Percentiles rank a stretch among this genome's conserved stretches.
Conservation (phyloP, 139 green algal genomes). For the Trebouxia sp. region DNA sequence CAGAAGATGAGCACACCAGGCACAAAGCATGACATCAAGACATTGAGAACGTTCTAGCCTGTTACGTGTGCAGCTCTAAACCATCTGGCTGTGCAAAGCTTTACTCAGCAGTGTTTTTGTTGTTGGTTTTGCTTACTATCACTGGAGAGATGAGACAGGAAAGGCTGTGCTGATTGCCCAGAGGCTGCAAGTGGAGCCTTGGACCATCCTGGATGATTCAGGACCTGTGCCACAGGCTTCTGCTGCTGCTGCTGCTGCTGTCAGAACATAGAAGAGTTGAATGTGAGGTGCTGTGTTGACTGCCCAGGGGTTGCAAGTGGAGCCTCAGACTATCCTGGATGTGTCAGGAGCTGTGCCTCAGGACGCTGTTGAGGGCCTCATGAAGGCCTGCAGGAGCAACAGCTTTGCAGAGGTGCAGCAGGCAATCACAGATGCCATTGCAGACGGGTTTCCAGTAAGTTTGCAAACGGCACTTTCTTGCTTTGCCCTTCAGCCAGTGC, state of each 20-base stretch:
- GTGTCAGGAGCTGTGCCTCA: slow-evolving; percentile 55
- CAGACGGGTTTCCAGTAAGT: slow-evolving; percentile 72
- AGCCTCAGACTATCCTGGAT: slow-evolving; percentile 47
- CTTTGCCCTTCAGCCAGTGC: neutral
- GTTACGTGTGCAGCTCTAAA: too few species aligned
- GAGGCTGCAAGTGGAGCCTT: slow-evolving; percentile 39
- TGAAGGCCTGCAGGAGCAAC: slow-evolving; percentile 38
- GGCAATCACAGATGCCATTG: slow-evolving; percentile 63
- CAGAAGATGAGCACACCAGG: too few species aligned
- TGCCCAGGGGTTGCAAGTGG: slow-evolving; percentile 40
- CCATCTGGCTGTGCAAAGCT: too few species aligned
- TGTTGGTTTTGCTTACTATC: too few species aligned
- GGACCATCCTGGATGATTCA: slow-evolving; percentile 54
- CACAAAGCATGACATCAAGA: too few species aligned
- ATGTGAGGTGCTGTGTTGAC: neutral
- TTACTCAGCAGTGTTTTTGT: too few species aligned
- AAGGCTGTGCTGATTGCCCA: neutral
- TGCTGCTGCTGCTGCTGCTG: slow-evolving; percentile 19
- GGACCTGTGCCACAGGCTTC: slow-evolving; percentile 46
- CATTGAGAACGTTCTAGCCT: too few species aligned
- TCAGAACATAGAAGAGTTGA: slow-evolving; percentile 31
- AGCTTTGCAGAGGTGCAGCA: slow-evolving; percentile 40
- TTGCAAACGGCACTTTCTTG: neutral
- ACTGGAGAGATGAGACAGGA: too few species aligned
- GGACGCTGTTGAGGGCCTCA: slow-evolving; percentile 32